phyloP scores from a whole-genome alignment of 345 rosid species.

The Rhodamnia argentea region DNA sequence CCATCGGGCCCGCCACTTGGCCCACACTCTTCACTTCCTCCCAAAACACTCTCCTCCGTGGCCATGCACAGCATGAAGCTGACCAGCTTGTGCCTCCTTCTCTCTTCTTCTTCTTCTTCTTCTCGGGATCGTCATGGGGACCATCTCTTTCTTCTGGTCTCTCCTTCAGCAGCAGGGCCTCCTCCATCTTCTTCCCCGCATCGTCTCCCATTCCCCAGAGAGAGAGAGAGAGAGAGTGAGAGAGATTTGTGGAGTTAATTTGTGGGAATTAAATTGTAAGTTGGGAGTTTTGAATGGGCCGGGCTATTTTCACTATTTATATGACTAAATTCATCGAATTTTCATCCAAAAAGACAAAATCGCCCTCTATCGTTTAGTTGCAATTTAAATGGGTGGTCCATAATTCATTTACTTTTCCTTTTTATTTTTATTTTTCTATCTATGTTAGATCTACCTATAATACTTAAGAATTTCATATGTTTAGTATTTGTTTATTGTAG shows the following conservation, averaged over 20 bases:
- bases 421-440: too few species aligned
- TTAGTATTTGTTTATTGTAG: too few species aligned
- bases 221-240: background rate
- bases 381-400: too few species aligned
- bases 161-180: background rate
- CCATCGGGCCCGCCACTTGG: conserved; percentile 56
- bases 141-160: background rate
- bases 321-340: too few species aligned
- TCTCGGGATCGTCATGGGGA: background rate
- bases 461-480: too few species aligned
- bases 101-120: background rate
- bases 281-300: background rate
- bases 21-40: conserved; percentile 43
- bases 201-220: background rate
- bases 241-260: background rate
- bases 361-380: too few species aligned
- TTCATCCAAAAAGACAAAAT: too few species aligned
- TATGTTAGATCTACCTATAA: too few species aligned
- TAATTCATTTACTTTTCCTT: too few species aligned
- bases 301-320: too few species aligned
- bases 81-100: background rate
- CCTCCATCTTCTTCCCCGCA: background rate
- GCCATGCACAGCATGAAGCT: background rate
- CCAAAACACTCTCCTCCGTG: background rate
- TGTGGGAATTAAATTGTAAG: background rate